Percentiles rank a stretch among this genome's conserved stretches.
Evolutionary conservation across 1,139 yeast genomes (phyloP).

Genomic region (Candida sp.): DNA sequence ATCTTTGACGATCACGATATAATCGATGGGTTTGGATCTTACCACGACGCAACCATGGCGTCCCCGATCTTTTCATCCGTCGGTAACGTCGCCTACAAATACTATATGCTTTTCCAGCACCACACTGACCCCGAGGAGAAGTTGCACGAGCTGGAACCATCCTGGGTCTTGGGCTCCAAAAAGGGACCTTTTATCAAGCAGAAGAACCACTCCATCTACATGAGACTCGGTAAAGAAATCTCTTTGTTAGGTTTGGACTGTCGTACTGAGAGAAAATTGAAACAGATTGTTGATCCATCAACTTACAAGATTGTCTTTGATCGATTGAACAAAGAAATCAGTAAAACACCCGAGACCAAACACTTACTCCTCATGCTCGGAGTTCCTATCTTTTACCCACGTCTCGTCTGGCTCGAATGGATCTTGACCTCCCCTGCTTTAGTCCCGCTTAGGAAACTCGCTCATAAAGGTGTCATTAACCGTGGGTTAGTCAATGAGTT

Average conservation of each 20-base stretch:
- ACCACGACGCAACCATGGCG: conserved; percentile 73
- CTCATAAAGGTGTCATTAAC: conserved; percentile 68
- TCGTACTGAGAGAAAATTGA: conserved; percentile 82
- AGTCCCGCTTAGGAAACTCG: conserved; percentile 68
- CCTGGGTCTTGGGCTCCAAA: conserved; percentile 58
- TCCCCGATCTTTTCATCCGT: conserved; percentile 69
- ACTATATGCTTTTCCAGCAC: conserved; percentile 92
- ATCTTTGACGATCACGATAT: conserved; percentile 93
- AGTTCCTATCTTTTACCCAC: conserved; percentile 93
- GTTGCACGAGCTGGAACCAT: conserved; percentile 45
- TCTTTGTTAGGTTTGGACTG: conserved; percentile 86
- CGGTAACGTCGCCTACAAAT: conserved; percentile 81
- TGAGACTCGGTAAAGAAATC: conserved; percentile 75
- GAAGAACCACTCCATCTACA: conserved; percentile 66
- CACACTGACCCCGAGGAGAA: conserved; percentile 60
- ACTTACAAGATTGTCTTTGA: conserved; percentile 67
- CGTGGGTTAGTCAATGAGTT: conserved; percentile 85
- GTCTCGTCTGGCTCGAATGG: conserved; percentile 88
- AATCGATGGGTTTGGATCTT: conserved; percentile 95
- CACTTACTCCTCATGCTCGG: conserved; percentile 88
- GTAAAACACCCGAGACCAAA: conserved; percentile 54
- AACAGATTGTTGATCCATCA: conserved; percentile 54
- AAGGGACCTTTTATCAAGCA: conserved; percentile 73
- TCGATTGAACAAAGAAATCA: conserved; percentile 60
- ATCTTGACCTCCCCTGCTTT: conserved; percentile 65